These are phyloP conservation scores for Rutidosis leptorrhynchoides DNA, from an alignment of 129 eudicot genomes.

Conservation along the genomic window DNA sequence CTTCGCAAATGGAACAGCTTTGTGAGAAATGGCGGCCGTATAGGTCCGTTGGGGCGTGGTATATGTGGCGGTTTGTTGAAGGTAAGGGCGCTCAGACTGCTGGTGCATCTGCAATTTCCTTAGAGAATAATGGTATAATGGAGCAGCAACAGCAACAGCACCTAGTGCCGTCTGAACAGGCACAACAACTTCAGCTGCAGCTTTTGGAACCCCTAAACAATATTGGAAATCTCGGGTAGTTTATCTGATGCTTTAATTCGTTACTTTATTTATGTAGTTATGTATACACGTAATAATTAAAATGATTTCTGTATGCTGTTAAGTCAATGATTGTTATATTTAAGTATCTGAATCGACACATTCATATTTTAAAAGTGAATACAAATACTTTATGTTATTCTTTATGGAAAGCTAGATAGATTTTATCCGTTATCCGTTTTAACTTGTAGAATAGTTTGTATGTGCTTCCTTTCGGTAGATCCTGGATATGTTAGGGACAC, in stretches of 20 bases:
- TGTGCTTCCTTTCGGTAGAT: background rate
- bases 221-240: slow-evolving; percentile 75
- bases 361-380: background rate
- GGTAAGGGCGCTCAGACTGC: slow-evolving; percentile 51
- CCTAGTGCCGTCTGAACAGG: slow-evolving; percentile 37
- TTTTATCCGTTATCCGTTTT: background rate
- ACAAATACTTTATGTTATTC: background rate
- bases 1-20: slow-evolving; percentile 92
- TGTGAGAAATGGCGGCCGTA: slow-evolving; percentile 97
- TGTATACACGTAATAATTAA: background rate
- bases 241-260: slow-evolving; percentile 25
- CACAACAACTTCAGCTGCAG: slow-evolving; percentile 58
- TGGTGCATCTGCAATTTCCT: slow-evolving; percentile 33
- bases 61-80: slow-evolving; percentile 93
- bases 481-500: background rate
- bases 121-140: slow-evolving; percentile 36
- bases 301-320: background rate
- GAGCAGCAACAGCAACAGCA: slow-evolving; percentile 40
- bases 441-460: background rate
- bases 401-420: background rate
- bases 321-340: background rate
- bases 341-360: background rate
- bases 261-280: background rate
- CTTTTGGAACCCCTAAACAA: slow-evolving; percentile 76
- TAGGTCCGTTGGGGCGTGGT: slow-evolving; percentile 93